Evolutionary conservation across 1,284 basidiomycete genomes (phyloP).

Genomic region (Ustilago lituana): DNA sequence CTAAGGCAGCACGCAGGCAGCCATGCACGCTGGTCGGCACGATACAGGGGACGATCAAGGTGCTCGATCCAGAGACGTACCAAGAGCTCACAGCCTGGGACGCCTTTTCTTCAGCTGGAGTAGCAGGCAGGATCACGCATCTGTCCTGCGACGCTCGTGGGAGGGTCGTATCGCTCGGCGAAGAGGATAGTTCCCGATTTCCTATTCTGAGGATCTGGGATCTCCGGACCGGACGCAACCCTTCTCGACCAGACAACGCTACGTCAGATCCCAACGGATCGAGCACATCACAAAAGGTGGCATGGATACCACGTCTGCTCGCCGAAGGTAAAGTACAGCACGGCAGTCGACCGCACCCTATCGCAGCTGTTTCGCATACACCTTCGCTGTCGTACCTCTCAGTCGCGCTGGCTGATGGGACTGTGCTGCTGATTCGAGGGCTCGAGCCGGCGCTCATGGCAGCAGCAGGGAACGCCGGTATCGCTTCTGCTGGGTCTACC

Average conservation of each 20-base stretch:
- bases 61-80: slow-evolving; percentile 55
- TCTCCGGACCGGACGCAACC: slow-evolving; percentile 34
- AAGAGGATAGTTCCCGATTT: slow-evolving; percentile 50
- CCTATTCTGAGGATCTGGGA: slow-evolving; percentile 63
- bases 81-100: slow-evolving; percentile 49
- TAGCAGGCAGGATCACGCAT: slow-evolving; percentile 46
- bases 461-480: slow-evolving; percentile 44
- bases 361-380: slow-evolving; percentile 83
- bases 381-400: slow-evolving; percentile 84
- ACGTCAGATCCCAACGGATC: slow-evolving; percentile 1
- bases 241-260: background rate
- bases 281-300: background rate
- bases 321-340: slow-evolving; percentile 61
- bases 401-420: slow-evolving; percentile 92
- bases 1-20: slow-evolving; percentile 9
- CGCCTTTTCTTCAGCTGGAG: slow-evolving; percentile 44
- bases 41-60: slow-evolving; percentile 44
- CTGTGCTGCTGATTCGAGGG: slow-evolving; percentile 88
- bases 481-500: slow-evolving; percentile 8
- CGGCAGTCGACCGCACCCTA: slow-evolving; percentile 54
- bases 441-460: slow-evolving; percentile 82
- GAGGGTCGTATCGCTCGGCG: slow-evolving; percentile 52
- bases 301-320: slow-evolving; percentile 51
- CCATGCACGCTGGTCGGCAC: slow-evolving; percentile 52
- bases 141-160: slow-evolving; percentile 52